Percentiles rank a stretch among this genome's conserved stretches.
Evolutionary conservation across 352 stramenopile genomes (phyloP).

Genomic region (Peronospora farinosa): DNA sequence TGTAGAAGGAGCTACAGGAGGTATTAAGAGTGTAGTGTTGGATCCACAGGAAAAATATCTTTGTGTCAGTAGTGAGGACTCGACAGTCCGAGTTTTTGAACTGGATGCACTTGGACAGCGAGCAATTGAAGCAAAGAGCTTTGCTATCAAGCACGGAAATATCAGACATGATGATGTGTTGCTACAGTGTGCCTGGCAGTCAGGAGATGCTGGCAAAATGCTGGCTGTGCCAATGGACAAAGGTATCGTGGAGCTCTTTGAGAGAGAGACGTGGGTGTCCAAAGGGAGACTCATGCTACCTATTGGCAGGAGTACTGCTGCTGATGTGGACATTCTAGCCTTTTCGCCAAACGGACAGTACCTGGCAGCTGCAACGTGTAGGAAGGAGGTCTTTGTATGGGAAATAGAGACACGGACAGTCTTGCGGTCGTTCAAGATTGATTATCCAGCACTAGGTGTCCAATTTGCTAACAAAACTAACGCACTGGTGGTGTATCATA

Average conservation of each 20-base stretch:
- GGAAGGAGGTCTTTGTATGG: conserved; percentile 76
- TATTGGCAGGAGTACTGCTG: conserved; percentile 41
- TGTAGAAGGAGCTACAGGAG: conserved; percentile 53
- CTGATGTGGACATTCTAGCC: conserved; percentile 61
- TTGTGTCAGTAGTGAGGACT: conserved; percentile 60
- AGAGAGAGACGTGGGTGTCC: conserved; percentile 41
- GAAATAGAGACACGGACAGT: conserved; percentile 40
- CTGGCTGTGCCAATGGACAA: conserved; percentile 62
- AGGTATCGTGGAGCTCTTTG: conserved; percentile 62
- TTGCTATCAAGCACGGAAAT: conserved; percentile 55
- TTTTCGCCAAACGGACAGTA: conserved; percentile 82
- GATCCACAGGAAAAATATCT: conserved; percentile 61
- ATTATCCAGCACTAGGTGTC: conserved; percentile 51
- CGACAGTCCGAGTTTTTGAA: conserved; percentile 61
- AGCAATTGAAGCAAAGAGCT: conserved; percentile 38
- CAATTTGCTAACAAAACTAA: conserved; percentile 57
- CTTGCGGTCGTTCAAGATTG: conserved; percentile 50
- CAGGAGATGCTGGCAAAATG: conserved; percentile 22
- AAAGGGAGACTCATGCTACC: conserved; percentile 19
- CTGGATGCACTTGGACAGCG: conserved; percentile 35
- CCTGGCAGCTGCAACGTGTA: conserved; percentile 56
- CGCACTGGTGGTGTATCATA: conserved; percentile 49
- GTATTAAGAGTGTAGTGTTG: conserved; percentile 68
- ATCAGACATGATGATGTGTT: conserved; percentile 60
- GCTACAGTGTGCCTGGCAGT: conserved; percentile 62